Evolutionary conservation across 352 stramenopile genomes (phyloP), one percentile per base, ranked within the genome.

Genomic region (Pythium graminicola): DNA sequence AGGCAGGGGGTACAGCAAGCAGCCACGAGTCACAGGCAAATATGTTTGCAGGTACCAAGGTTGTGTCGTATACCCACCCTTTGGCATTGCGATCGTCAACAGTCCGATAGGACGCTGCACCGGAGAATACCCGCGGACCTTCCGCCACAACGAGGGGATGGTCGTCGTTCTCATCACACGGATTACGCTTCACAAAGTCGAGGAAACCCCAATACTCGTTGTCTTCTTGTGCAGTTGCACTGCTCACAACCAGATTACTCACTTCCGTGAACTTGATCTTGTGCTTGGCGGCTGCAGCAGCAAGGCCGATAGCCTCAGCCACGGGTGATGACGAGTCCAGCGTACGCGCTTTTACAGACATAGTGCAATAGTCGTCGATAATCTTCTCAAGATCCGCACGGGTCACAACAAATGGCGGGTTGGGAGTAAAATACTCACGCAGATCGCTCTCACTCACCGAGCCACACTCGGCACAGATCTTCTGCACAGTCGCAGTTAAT

Each of bases 1-100:
- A 74, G 19, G 67, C 50, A 0, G 78, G 78, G 10, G 81, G 79
- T 17, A 70, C 27, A 1, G 77, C 68, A 39, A 93, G 57, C 22
- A 90, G 54, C 79, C 79, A 93, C 50, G 81, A 73, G 47, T 93
- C 79, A 45, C 81, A 93, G 19, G 76, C 58, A 46, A 93, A 90
- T 27, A 90, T 24, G 27, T 93, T 69, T 29, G 75, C 67, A 8
- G 81, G 81, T 57, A 93, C 71, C 26, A 83, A 62, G 29, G 72
- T 55, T 53, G 73, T 73, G 66, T 85, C 74, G 54, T 78, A 88
- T 3, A 82, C 53, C 81, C 79, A 90, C 43, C 81, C 66, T 16
- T 72, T 54, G 1, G 65, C 71, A 3, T 16, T 47, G 2, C 57
- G 57, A n/a, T 67, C 65, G 47, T 86, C 79, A 0, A 65, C 62